phyloP scores from a whole-genome alignment of 2,329 filamentous ascomycete species.

The Aspergillus neotritici region DNA sequence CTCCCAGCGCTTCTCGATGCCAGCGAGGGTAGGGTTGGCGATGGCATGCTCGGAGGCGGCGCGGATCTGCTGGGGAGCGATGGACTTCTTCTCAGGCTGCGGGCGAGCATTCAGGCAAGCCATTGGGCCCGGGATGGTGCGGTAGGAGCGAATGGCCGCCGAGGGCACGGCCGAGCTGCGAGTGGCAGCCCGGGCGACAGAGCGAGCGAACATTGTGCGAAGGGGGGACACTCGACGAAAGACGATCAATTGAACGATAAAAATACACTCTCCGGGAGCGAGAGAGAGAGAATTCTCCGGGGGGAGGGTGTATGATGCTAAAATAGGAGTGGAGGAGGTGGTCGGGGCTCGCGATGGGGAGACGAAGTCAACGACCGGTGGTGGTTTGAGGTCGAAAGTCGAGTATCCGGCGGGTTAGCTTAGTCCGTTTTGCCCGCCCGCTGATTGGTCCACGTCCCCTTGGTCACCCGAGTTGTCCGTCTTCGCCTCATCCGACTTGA shows the following conservation, averaged over 20 bases:
- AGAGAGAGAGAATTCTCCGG: slow-evolving; percentile 21
- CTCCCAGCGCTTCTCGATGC: slow-evolving; percentile 99
- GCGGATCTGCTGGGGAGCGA: slow-evolving; percentile 48
- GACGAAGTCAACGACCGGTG: slow-evolving; percentile 29
- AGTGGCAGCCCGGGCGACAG: slow-evolving; percentile 41
- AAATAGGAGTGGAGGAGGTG: slow-evolving; percentile 26
- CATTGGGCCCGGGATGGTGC: slow-evolving; percentile 28
- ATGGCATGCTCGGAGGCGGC: slow-evolving; percentile 76
- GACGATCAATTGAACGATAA: slow-evolving; percentile 24
- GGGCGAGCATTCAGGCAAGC: slow-evolving; percentile 34
- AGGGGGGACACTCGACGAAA: slow-evolving; percentile 23
- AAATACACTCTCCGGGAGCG: slow-evolving; percentile 12
- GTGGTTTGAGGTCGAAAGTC: slow-evolving; percentile 39
- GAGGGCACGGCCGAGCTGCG: slow-evolving; percentile 37
- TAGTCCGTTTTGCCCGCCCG: slow-evolving; percentile 27
- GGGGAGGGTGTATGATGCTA: slow-evolving; percentile 18
- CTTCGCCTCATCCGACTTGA: slow-evolving; percentile 17
- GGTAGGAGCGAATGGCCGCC: slow-evolving; percentile 30
- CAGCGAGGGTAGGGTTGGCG: slow-evolving; percentile 92
- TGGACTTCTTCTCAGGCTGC: slow-evolving; percentile 28
- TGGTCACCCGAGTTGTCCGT: slow-evolving; percentile 13
- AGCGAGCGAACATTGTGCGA: slow-evolving; percentile 44
- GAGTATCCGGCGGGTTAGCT: slow-evolving; percentile 32
- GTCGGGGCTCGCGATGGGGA: slow-evolving; percentile 25
- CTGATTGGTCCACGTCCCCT: slow-evolving; percentile 30